Evolutionary conservation across 106 monocot species (phyloP).

Genomic region (Posidonia australis): DNA sequence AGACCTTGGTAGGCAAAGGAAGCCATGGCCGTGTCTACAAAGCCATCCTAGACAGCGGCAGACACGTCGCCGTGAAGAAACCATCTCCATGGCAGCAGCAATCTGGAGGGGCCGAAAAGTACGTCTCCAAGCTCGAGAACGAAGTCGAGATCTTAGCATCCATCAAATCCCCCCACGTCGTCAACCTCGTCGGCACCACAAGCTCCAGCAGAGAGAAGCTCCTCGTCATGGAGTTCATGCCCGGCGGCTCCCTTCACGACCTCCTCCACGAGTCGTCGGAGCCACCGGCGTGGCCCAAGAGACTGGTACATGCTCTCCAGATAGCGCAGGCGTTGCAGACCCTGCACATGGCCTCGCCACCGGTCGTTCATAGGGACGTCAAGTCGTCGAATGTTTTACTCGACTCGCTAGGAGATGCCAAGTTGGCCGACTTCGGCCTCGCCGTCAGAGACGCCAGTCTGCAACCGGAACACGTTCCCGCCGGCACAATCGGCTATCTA

Average conservation of each 20-base stretch:
- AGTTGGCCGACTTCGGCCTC: slow-evolving; percentile 79
- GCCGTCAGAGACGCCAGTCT: slow-evolving; percentile 21
- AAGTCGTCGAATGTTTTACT: slow-evolving; percentile 73
- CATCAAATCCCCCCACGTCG: slow-evolving; percentile 26
- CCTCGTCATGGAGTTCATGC: slow-evolving; percentile 77
- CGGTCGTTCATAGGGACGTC: slow-evolving; percentile 73
- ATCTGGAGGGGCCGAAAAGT: neutral
- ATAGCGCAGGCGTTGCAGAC: slow-evolving; percentile 43
- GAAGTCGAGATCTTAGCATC: slow-evolving; percentile 56
- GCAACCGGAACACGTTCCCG: slow-evolving; percentile 18
- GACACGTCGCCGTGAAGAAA: slow-evolving; percentile 41
- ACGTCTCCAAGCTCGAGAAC: slow-evolving; percentile 33
- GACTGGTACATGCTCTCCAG: slow-evolving; percentile 33
- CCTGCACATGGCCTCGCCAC: slow-evolving; percentile 39
- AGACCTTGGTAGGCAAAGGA: slow-evolving; percentile 66
- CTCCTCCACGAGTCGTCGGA: slow-evolving; percentile 39
- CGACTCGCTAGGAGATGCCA: slow-evolving; percentile 33
- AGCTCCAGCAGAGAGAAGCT: slow-evolving; percentile 4
- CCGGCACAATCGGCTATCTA: slow-evolving; percentile 82
- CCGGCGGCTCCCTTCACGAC: slow-evolving; percentile 64
- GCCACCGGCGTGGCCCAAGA: slow-evolving; percentile 33
- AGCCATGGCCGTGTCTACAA: slow-evolving; percentile 87
- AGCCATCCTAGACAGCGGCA: slow-evolving; percentile 29
- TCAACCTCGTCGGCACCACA: slow-evolving; percentile 42
- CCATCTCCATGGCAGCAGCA: slow-evolving; percentile 11